phyloP scores from a whole-genome alignment of 2,329 filamentous ascomycete species.

The Monosporascus sp. region DNA sequence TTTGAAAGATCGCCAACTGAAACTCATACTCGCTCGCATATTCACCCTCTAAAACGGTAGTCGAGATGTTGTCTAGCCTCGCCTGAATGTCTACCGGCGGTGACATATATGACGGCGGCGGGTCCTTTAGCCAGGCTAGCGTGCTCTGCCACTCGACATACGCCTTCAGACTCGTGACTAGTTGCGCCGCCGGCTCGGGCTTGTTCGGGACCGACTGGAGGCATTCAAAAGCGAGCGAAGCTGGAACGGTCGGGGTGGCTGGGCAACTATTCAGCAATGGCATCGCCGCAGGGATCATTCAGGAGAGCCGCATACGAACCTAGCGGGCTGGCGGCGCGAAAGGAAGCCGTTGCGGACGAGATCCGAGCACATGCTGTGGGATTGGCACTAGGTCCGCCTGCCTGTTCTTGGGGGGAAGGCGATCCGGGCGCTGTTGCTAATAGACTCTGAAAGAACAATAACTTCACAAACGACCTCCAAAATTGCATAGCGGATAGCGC shows the following conservation, averaged over 20 bases:
- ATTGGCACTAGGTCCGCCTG: conserved; percentile 6
- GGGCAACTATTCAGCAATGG: neutral
- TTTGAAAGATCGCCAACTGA: conserved; percentile 47
- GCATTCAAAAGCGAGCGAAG: conserved; percentile 32
- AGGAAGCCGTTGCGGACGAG: conserved; percentile 9
- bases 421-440: conserved; percentile 12
- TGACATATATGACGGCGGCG: conserved; percentile 46
- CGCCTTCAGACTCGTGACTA: conserved; percentile 33
- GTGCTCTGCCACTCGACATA: conserved; percentile 46
- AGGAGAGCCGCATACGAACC: conserved; percentile 7
- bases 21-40: conserved; percentile 53
- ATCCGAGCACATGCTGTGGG: conserved; percentile 19
- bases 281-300: neutral
- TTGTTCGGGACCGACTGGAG: conserved; percentile 35
- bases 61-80: conserved; percentile 39
- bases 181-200: conserved; percentile 26
- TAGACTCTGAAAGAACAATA: conserved; percentile 1
- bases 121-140: conserved; percentile 43
- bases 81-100: conserved; percentile 43
- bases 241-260: conserved; percentile 30
- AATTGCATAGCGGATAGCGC: conserved; percentile 6
- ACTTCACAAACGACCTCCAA: conserved; percentile 4
- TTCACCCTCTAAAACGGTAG: conserved; percentile 33
- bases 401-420: conserved; percentile 10
- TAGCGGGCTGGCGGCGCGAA: conserved; percentile 12